Conservation (phyloP, 805 yeast genomes). For the Ogataea saltuana region DNA sequence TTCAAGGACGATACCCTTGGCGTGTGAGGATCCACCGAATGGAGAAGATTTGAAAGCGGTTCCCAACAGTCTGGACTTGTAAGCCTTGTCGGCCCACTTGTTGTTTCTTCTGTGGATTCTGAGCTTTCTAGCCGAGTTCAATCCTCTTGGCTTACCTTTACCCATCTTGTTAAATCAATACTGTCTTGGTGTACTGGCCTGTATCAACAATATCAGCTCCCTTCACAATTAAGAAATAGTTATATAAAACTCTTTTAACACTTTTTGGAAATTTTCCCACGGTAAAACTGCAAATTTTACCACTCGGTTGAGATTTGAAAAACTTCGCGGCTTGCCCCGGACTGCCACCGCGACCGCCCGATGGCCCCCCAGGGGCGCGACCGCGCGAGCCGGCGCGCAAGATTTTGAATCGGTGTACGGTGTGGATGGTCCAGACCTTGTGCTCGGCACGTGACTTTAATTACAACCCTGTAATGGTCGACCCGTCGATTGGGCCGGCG, state of each 20-base stretch:
- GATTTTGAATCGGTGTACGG: neutral
- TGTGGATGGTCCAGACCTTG: too few species aligned
- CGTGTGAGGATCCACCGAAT: constrained; percentile 99
- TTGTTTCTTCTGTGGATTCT: constrained; percentile 99
- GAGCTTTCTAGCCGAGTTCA: constrained; percentile 99
- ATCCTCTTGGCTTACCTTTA: constrained; percentile 99
- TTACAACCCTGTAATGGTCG: neutral
- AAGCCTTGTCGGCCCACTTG: constrained; percentile 99
- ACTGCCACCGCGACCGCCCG: neutral
- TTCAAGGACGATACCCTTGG: constrained; percentile 99
- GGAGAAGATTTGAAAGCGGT: constrained; percentile 99
- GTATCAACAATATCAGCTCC: constrained; percentile 2
- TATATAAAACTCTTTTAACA: constrained; percentile 5
- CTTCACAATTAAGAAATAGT: constrained; percentile 8
- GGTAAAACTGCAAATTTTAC: constrained; percentile 8
- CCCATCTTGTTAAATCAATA: constrained; percentile 66
- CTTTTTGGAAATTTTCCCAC: constrained; percentile 6
- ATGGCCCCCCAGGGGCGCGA: neutral
- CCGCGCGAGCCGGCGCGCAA: neutral
- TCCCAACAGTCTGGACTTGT: constrained; percentile 98
- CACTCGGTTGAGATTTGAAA: constrained; percentile 10
- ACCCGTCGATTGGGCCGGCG: too few species aligned
- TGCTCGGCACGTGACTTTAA: constrained; percentile 6
- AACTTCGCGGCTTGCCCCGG: constrained; percentile 3
- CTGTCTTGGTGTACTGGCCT: constrained; percentile 7